These are phyloP conservation scores for Phytophthora hibernalis DNA, from an alignment of 352 stramenopile genomes.

Conservation along the genomic window DNA sequence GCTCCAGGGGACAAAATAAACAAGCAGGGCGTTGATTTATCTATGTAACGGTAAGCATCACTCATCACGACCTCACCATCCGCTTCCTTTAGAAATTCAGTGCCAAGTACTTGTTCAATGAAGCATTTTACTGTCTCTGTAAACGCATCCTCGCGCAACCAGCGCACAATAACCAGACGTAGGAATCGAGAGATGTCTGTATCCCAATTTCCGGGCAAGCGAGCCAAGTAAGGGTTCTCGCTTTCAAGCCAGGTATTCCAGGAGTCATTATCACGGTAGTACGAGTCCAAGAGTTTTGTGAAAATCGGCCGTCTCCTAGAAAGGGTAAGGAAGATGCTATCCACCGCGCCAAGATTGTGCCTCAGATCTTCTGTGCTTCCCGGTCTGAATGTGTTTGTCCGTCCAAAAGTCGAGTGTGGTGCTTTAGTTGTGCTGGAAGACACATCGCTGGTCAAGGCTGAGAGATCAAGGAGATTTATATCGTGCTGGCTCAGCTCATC, in stretches of 20 bases:
- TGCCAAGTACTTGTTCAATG: constrained; percentile 48
- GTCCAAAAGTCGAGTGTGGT: neutral
- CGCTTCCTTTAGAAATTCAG: constrained; percentile 26
- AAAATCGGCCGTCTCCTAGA: constrained; percentile 32
- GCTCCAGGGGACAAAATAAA: constrained; percentile 82
- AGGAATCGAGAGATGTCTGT: constrained; percentile 47
- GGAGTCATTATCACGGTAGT: constrained; percentile 44
- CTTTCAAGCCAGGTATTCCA: constrained; percentile 56
- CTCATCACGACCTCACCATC: constrained; percentile 37
- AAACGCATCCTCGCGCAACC: constrained; percentile 63
- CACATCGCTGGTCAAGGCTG: constrained; percentile 8
- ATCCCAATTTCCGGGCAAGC: constrained; percentile 47
- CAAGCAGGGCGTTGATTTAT: constrained; percentile 69
- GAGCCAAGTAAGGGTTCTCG: constrained; percentile 44
- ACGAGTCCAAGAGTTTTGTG: constrained; percentile 45
- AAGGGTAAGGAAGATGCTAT: constrained; percentile 43
- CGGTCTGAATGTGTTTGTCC: neutral
- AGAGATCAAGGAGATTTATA: constrained; percentile 45
- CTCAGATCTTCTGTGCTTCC: constrained; percentile 11
- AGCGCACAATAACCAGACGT: constrained; percentile 67
- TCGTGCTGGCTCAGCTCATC: constrained; percentile 45
- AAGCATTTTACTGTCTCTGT: constrained; percentile 45
- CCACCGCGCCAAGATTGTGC: neutral
- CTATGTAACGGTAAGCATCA: constrained; percentile 63
- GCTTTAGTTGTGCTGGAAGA: neutral